Base-by-base conservation (phyloP, 2,329 filamentous ascomycete genomes). In the Cordyceps pruinosa region DNA sequence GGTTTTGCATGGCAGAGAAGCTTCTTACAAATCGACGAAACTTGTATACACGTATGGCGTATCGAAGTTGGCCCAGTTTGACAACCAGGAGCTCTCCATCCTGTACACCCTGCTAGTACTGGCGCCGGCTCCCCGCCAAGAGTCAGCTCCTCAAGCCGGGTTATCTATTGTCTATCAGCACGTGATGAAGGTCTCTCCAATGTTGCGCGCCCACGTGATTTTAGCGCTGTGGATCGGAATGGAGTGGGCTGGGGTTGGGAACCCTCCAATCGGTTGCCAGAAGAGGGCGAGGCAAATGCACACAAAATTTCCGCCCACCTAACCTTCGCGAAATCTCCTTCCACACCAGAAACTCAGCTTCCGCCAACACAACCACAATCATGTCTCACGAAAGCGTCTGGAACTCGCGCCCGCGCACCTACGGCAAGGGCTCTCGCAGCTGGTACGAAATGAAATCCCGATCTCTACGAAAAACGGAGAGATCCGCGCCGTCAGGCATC, bases 331-430 rank as follows among this genome's bases (percentile, higher is more conserved):
- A 72, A 71, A 66, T 69, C 65, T 63, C 62, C 62, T 63, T 63
- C 66, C 66, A 37, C 62, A 68, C 62, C 63, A 48, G 45, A 21
- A 65, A 64, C 66, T 62, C 60, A 64, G 62, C 59, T 57, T 59
- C 62, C 63, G 63, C 62, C 61, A 61, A 63, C 59, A 59, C 65
- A 72, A 66, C 69, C 72, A 73, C 72, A 73, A 82, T 71, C 69
- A 84, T 82, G 81, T 82, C 79, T 80, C 82, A 83, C 91, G 93
- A 97, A 84, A 91, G 88, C 75, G 91, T 97, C 81, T 99, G 93
- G 92, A 96, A 95, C 87, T 96, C 91, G 74, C 92, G 94, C 78
- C 94, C 94, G 74, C 89, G 92, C 79, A 90, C 78, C 77, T 96
- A 95, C 85, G 93, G 93, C 84, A 97, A 97, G 87, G 93, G 93